Evolutionary conservation across 2,329 filamentous ascomycete species (phyloP).

Genomic region (Conoideocrella luteorostrata): DNA sequence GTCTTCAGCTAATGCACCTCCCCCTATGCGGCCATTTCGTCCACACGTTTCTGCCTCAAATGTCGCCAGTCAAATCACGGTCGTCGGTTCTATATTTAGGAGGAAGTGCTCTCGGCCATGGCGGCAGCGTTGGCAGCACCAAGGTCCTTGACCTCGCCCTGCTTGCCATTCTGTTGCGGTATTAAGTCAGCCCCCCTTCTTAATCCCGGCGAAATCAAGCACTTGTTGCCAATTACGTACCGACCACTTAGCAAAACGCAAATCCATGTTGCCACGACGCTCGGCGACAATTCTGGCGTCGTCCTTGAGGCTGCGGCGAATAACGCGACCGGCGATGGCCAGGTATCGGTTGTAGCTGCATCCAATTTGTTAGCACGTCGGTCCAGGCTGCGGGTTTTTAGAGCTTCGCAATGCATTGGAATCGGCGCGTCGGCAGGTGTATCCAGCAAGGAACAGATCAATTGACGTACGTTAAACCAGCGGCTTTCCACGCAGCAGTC

Average conservation of each 20-base stretch:
- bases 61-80: background rate
- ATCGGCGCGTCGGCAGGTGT: background rate
- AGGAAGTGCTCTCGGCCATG: conserved; percentile 31
- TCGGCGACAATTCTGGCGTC: conserved; percentile 82
- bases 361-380: conserved; percentile 5
- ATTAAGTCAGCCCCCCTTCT: conserved; percentile 17
- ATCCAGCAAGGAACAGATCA: conserved; percentile 14
- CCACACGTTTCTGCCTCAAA: background rate
- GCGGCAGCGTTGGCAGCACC: conserved; percentile 45
- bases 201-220: background rate
- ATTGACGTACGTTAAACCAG: conserved; percentile 82
- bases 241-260: conserved; percentile 92
- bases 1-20: conserved; percentile 3
- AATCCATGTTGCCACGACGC: conserved; percentile 81
- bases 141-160: conserved; percentile 75
- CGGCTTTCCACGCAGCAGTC: conserved; percentile 97
- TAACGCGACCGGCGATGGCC: conserved; percentile 84
- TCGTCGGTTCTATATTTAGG: conserved; percentile 17
- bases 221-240: conserved; percentile 44
- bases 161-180: conserved; percentile 80
- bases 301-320: conserved; percentile 96
- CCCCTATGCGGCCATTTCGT: background rate
- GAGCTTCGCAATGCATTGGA: background rate
- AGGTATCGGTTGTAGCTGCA: conserved; percentile 99
- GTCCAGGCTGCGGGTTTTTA: conserved; percentile 1